phyloP scores from a whole-genome alignment of 305 asterid species.

The Plantago coronopus region DNA sequence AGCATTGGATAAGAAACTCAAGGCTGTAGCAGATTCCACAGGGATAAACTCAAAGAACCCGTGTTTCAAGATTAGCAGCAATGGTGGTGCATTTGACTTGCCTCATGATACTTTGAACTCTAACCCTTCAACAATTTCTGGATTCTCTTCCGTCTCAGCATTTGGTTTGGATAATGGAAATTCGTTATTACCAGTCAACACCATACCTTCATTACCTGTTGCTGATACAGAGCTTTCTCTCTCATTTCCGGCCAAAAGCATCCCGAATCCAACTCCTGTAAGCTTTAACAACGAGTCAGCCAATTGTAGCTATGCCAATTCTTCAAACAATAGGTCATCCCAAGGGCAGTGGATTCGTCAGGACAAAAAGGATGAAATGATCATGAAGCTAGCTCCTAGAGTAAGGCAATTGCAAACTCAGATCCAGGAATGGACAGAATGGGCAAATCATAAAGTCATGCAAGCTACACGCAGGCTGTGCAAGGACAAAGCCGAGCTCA shows the following conservation, averaged over 20 bases:
- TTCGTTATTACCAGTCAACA: slow-evolving; percentile 28
- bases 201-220: slow-evolving; percentile 39
- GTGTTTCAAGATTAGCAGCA: slow-evolving; percentile 36
- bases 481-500: slow-evolving; percentile 81
- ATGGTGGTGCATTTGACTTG: slow-evolving; percentile 40
- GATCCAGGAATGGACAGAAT: slow-evolving; percentile 91
- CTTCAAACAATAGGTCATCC: slow-evolving; percentile 35
- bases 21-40: slow-evolving; percentile 60
- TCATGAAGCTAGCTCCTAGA: slow-evolving; percentile 64
- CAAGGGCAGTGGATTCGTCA: slow-evolving; percentile 48
- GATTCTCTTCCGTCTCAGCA: slow-evolving; percentile 44
- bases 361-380: slow-evolving; percentile 74
- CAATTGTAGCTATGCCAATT: slow-evolving; percentile 30
- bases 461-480: slow-evolving; percentile 87
- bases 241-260: slow-evolving; percentile 56
- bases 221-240: slow-evolving; percentile 77
- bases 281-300: slow-evolving; percentile 38
- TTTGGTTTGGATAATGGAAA: slow-evolving; percentile 41
- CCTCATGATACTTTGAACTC: slow-evolving; percentile 39
- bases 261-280: slow-evolving; percentile 50
- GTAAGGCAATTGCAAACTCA: slow-evolving; percentile 64
- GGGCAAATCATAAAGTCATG: slow-evolving; percentile 97
- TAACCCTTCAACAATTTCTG: slow-evolving; percentile 35
- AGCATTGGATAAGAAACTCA: slow-evolving; percentile 78
- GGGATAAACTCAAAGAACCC: slow-evolving; percentile 48